phyloP scores from a whole-genome alignment of 2,329 filamentous ascomycete genomes.

The Nectriaceae sp. region DNA sequence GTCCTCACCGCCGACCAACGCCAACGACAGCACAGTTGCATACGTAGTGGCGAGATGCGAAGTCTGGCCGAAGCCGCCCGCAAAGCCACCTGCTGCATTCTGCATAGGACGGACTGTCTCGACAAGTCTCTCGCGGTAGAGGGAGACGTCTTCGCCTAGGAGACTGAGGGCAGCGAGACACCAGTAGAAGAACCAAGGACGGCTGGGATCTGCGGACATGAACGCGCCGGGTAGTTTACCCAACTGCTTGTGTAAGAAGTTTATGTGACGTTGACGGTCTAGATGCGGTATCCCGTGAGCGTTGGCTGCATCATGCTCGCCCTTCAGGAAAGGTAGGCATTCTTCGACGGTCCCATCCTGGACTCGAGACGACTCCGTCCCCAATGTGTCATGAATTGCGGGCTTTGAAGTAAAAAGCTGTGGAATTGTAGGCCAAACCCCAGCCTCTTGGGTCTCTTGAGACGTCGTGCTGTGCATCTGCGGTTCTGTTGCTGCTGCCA shows the following conservation, averaged over 20 bases:
- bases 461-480: conserved; percentile 3
- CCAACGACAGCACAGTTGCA: conserved; percentile 76
- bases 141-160: conserved; percentile 71
- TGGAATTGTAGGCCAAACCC: conserved; percentile 41
- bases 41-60: conserved; percentile 91
- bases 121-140: conserved; percentile 70
- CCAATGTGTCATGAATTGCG: conserved; percentile 64
- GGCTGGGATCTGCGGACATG: conserved; percentile 77
- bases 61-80: conserved; percentile 87
- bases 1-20: conserved; percentile 74
- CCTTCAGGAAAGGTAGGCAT: conserved; percentile 69
- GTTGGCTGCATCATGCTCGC: conserved; percentile 61
- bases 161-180: conserved; percentile 73
- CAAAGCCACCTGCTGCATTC: conserved; percentile 82
- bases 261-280: conserved; percentile 61
- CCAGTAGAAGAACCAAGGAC: conserved; percentile 97
- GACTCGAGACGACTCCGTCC: conserved; percentile 66
- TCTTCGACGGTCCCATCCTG: conserved; percentile 70
- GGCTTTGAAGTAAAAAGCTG: conserved; percentile 60
- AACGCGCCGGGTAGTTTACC: conserved; percentile 68
- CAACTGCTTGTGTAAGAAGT: conserved; percentile 62
- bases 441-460: conserved; percentile 9
- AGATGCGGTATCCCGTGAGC: conserved; percentile 73
- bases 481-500: conserved; percentile 16
- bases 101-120: conserved; percentile 81